These are phyloP conservation scores for Phaffia australis DNA, from an alignment of 768 basidiomycete genomes.

Conservation along the genomic window DNA sequence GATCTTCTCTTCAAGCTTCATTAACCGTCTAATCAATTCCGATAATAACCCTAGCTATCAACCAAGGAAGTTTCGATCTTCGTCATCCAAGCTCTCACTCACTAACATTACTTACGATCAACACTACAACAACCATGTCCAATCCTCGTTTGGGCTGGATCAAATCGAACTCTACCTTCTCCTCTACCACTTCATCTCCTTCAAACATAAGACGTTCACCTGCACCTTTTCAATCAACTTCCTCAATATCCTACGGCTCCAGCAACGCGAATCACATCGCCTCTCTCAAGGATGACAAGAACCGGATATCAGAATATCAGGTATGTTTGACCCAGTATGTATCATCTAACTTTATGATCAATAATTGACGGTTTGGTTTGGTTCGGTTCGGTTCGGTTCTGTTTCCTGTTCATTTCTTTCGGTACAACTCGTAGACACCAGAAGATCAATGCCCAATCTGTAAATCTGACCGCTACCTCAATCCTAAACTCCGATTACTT, in stretches of 20 bases:
- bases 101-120: neutral
- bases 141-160: conserved; percentile 23
- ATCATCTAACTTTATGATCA: too few species aligned
- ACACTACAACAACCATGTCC: neutral
- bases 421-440: conserved; percentile 9
- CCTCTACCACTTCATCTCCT: neutral
- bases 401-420: neutral
- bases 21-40: too few species aligned
- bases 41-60: neutral
- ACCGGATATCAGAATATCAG: conserved; percentile 11
- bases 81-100: neutral
- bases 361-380: neutral
- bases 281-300: conserved; percentile 18
- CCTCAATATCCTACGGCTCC: neutral
- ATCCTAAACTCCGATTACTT: conserved; percentile 82
- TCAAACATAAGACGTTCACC: neutral
- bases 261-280: neutral
- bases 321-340: neutral
- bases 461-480: conserved; percentile 89
- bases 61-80: neutral
- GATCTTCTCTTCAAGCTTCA: too few species aligned
- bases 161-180: neutral
- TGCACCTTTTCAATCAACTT: neutral
- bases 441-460: conserved; percentile 95
- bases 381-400: neutral